Conservation (phyloP, 1,284 basidiomycete species). For the Kwoniella shivajii region DNA sequence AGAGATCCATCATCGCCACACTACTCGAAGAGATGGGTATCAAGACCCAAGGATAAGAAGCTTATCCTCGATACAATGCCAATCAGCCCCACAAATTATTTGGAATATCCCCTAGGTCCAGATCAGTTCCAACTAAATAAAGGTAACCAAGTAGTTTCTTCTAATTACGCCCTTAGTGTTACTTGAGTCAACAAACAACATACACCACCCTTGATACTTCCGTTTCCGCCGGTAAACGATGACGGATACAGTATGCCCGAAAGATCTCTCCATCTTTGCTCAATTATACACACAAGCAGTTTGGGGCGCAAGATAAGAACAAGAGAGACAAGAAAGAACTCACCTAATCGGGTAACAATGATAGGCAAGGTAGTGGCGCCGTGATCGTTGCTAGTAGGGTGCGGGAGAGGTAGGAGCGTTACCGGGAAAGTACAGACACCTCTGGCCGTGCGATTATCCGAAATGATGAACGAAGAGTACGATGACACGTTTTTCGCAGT, state of each 20-base stretch:
- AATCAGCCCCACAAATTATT: neutral
- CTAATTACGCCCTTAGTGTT: constrained; percentile 4
- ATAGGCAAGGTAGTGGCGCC: too few species aligned
- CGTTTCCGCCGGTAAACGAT: constrained; percentile 6
- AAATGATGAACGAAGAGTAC: neutral
- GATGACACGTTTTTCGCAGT: too few species aligned
- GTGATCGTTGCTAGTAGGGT: too few species aligned
- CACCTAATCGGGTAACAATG: too few species aligned
- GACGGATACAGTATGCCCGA: too few species aligned
- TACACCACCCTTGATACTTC: constrained; percentile 1
- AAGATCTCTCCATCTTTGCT: too few species aligned
- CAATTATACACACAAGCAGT: too few species aligned
- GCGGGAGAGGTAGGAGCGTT: constrained; percentile 1
- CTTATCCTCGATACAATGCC: neutral
- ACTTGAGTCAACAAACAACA: neutral
- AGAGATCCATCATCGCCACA: neutral
- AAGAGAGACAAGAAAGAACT: too few species aligned
- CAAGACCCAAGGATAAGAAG: neutral
- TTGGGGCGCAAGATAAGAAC: too few species aligned
- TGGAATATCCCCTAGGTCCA: neutral
- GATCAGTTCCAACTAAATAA: neutral
- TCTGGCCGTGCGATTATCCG: neutral
- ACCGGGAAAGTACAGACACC: constrained; percentile 5
- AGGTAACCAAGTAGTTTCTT: neutral
- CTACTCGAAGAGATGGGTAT: neutral